A percentile compares a stretch with the other conserved stretches of the same genome.
Evolutionary conservation across 139 green algal species (phyloP).

Genomic region (Auxenochlorella protothecoides): DNA sequence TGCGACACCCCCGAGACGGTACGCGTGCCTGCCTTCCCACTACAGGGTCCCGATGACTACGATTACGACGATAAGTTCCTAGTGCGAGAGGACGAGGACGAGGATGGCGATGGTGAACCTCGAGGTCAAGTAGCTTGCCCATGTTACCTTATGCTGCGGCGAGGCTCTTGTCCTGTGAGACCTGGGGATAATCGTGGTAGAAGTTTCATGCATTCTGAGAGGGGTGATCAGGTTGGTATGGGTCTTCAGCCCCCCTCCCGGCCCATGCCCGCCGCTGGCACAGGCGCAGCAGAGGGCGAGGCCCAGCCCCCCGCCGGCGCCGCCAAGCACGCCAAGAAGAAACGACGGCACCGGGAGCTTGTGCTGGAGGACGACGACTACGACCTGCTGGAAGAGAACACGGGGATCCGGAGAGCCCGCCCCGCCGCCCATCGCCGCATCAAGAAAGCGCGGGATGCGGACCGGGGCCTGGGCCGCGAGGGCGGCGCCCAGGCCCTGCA

Average conservation of each 20-base stretch:
- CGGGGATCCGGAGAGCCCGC: slow-evolving; percentile 28
- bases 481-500: slow-evolving; percentile 35
- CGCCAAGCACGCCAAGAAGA: slow-evolving; percentile 24
- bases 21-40: background rate
- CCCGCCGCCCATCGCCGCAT: slow-evolving; percentile 45
- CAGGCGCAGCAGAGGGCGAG: background rate
- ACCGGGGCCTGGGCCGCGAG: background rate
- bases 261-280: too few relatives aligned
- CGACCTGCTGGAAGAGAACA: slow-evolving; percentile 75
- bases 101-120: background rate
- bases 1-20: background rate
- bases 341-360: slow-evolving; percentile 25
- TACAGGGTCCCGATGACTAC: slow-evolving; percentile 7
- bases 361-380: slow-evolving; percentile 84
- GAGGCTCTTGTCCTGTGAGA: background rate
- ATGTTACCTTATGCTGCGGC: too few relatives aligned
- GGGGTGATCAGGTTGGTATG: too few relatives aligned
- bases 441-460: slow-evolving; percentile 41
- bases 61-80: slow-evolving; percentile 15
- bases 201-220: too few relatives aligned
- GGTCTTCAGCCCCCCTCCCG: too few relatives aligned
- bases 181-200: too few relatives aligned
- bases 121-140: too few relatives aligned
- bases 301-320: background rate
- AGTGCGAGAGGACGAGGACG: slow-evolving; percentile 10